Conservation (phyloP, 1,284 basidiomycete genomes). For the Ustilago hordei region DNA sequence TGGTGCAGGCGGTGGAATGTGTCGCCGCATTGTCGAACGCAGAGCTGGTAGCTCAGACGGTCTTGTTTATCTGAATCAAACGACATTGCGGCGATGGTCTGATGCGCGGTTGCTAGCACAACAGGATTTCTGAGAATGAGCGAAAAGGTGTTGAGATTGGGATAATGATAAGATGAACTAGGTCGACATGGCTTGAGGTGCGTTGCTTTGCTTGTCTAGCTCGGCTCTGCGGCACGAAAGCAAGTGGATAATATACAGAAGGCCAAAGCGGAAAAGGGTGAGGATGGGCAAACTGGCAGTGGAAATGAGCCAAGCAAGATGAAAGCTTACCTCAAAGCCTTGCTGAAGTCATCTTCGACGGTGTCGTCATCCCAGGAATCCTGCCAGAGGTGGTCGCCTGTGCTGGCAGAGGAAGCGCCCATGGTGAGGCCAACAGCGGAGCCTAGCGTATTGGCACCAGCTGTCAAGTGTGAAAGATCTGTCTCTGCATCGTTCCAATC, state of each 20-base stretch:
- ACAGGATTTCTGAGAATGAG: background rate
- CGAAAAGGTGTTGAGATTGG: conserved; percentile 5
- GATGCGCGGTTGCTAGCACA: background rate
- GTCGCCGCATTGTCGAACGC: conserved; percentile 30
- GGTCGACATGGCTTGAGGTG: conserved; percentile 56
- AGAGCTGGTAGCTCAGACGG: conserved; percentile 24
- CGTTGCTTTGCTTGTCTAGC: conserved; percentile 54
- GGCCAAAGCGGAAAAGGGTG: background rate
- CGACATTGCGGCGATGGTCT: background rate
- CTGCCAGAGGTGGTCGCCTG: conserved; percentile 84
- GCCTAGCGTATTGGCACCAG: conserved; percentile 37
- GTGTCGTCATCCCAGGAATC: conserved; percentile 99
- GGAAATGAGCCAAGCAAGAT: background rate
- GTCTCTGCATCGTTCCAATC: conserved; percentile 88
- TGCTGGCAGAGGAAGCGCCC: conserved; percentile 45
- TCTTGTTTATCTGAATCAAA: conserved; percentile 36
- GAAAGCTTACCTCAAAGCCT: conserved; percentile 83
- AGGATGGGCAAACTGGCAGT: background rate
- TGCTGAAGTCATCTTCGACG: conserved; percentile 95
- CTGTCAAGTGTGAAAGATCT: conserved; percentile 77
- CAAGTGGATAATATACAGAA: background rate
- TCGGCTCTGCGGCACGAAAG: conserved; percentile 43
- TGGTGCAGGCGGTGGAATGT: conserved; percentile 43
- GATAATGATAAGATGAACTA: conserved; percentile 8
- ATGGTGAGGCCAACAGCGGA: conserved; percentile 49